phyloP scores from a whole-genome alignment of 1,139 yeast genomes.

The Sugiyamaella japonica region DNA sequence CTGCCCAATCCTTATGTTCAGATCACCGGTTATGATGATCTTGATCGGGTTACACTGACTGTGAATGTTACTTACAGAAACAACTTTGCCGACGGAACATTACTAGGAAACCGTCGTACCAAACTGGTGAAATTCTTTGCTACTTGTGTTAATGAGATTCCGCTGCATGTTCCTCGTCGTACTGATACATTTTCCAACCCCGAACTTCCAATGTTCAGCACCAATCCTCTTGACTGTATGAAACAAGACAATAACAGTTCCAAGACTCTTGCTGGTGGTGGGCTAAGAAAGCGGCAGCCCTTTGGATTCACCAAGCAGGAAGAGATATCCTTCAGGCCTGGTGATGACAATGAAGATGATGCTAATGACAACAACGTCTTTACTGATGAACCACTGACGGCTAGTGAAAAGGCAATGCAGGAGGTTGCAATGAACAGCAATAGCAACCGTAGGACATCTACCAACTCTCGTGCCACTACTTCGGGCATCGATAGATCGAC shows the following conservation, averaged over 20 bases:
- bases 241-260: background rate
- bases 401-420: constrained; percentile 5
- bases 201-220: constrained; percentile 35
- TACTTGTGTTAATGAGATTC: constrained; percentile 38
- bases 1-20: constrained; percentile 39
- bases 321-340: background rate
- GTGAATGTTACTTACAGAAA: constrained; percentile 38
- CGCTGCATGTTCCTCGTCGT: constrained; percentile 41
- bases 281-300: constrained; percentile 14
- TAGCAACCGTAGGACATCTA: constrained; percentile 8
- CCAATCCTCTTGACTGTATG: background rate
- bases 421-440: constrained; percentile 11
- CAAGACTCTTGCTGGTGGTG: background rate
- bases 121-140: constrained; percentile 37
- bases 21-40: constrained; percentile 39
- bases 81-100: constrained; percentile 40
- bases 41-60: constrained; percentile 39
- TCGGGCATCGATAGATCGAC: constrained; percentile 14
- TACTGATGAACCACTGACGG: constrained; percentile 12
- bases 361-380: constrained; percentile 8
- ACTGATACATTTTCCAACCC: constrained; percentile 41
- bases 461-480: constrained; percentile 17
- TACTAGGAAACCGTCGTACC: constrained; percentile 38
- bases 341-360: background rate
- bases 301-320: constrained; percentile 13